Conservation (phyloP, 805 yeast species). For the Candida ponderosae region DNA sequence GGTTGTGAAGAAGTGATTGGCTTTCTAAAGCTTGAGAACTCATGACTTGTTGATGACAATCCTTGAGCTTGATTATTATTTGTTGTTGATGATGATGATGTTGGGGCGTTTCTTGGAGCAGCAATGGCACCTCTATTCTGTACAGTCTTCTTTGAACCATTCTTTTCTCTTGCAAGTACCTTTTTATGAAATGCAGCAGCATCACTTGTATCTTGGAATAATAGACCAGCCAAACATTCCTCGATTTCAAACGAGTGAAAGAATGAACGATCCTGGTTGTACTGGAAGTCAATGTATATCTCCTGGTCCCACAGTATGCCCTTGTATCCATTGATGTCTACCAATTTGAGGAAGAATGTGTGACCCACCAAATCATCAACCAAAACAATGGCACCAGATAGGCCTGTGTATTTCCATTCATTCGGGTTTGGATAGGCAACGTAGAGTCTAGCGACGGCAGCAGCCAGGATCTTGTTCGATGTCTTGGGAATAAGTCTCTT, state of each 20-base stretch:
- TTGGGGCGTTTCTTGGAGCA: constrained; percentile 21
- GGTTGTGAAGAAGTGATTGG: constrained; percentile 17
- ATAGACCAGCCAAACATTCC: constrained; percentile 76
- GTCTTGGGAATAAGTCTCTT: constrained; percentile 86
- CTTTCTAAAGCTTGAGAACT: constrained; percentile 1
- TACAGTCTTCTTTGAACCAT: constrained; percentile 80
- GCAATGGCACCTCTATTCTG: constrained; percentile 87
- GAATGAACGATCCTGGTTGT: constrained; percentile 89
- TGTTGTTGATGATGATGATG: constrained; percentile 19
- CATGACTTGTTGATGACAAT: too few relatives aligned
- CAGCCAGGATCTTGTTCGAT: constrained; percentile 80
- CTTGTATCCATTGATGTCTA: constrained; percentile 71
- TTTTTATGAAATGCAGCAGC: constrained; percentile 81
- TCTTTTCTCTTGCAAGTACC: constrained; percentile 65
- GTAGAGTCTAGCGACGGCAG: constrained; percentile 83
- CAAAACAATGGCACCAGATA: constrained; percentile 77
- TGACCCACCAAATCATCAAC: constrained; percentile 94
- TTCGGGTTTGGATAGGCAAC: constrained; percentile 81
- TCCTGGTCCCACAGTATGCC: constrained; percentile 99
- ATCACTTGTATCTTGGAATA: constrained; percentile 84
- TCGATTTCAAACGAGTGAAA: constrained; percentile 94
- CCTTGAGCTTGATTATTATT: too few relatives aligned
- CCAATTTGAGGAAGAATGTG: constrained; percentile 83
- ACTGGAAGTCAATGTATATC: constrained; percentile 77
- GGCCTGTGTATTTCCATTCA: constrained; percentile 82